Base-by-base conservation (phyloP, 768 basidiomycete species). In the Suillus alpinus region DNA sequence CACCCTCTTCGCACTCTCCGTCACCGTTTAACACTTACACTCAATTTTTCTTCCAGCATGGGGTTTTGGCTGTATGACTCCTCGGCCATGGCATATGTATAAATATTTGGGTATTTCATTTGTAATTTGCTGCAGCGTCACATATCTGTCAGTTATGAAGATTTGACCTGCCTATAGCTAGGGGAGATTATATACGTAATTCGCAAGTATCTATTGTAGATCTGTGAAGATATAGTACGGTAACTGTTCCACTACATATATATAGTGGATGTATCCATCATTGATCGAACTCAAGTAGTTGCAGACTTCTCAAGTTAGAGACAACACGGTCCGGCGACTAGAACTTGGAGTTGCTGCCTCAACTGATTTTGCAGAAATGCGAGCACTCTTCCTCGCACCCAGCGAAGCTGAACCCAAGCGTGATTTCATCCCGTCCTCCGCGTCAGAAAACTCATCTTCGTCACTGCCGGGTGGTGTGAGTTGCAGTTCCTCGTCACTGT, bases 361-460 rank as follows among this genome's bases (percentile, higher is more conserved):
- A 29, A 9, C 8, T 29, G 4, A 49, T 36, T n/a, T 52, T 34
- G 12, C 52, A 14, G 14, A 37, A 26, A 37, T 36, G 20, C 36
- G 20, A 9, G 8, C 7, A 53, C 34, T 53, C 14, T 53, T 36
- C 34, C 52, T 53, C 14, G 4, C 10, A 36, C 7, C 7, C 20
- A 8, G 14, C 7, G 23, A 14, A 18, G 20, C 52, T 53, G 52
- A 53, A 37, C 34, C 14, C 14, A 23, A 37, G 14, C 7, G 4
- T 23, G 36, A 14, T 26, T 37, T 26, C 23, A 26, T 10, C 2
- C 16, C 23, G 9, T 53, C 34, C 36, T 53, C 20, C 12, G 5
- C 13, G 1, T 37, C 36, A 23, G 52, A 37, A 37, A 75, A 58
- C 1, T 65, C 63, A 43, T 69, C 66, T 6, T 49, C 23, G 13